These are phyloP conservation scores for Sporothrix brunneoviolacea DNA, from an alignment of 2,329 filamentous ascomycete species.

Conservation along the genomic window DNA sequence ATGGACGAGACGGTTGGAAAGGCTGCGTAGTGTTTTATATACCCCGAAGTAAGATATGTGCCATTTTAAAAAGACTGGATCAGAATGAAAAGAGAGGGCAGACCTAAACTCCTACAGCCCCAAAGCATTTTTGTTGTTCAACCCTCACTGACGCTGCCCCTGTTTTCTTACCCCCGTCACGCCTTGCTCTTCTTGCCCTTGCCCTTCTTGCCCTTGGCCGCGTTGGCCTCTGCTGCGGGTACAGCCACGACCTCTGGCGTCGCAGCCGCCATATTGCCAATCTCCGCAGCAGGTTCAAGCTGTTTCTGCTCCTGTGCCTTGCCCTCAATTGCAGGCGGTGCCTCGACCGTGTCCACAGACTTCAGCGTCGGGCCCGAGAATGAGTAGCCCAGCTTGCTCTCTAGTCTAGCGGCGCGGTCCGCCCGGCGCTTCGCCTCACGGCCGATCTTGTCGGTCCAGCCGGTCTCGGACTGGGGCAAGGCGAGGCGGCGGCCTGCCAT, in stretches of 20 bases:
- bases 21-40: not conserved
- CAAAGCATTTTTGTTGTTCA: slow-evolving; percentile 6
- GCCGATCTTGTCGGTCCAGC: slow-evolving; percentile 71
- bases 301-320: slow-evolving; percentile 14
- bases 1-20: not conserved
- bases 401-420: slow-evolving; percentile 65
- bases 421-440: slow-evolving; percentile 66
- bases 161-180: not conserved
- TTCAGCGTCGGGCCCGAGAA: slow-evolving; percentile 70
- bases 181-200: slow-evolving; percentile 28
- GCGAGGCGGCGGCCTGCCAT: slow-evolving; percentile 71
- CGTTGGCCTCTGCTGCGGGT: slow-evolving; percentile 22
- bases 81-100: not conserved
- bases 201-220: slow-evolving; percentile 27
- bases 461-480: slow-evolving; percentile 63
- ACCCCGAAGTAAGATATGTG: not conserved
- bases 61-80: not conserved
- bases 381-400: slow-evolving; percentile 70
- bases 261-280: not conserved
- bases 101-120: not conserved
- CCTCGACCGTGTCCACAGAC: slow-evolving; percentile 36
- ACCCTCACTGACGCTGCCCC: not conserved
- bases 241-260: not conserved
- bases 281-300: not conserved
- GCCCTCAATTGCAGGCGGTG: slow-evolving; percentile 30